These are phyloP conservation scores for Hortaea werneckii DNA, from an alignment of 2,329 filamentous ascomycete genomes.

Conservation along the genomic window DNA sequence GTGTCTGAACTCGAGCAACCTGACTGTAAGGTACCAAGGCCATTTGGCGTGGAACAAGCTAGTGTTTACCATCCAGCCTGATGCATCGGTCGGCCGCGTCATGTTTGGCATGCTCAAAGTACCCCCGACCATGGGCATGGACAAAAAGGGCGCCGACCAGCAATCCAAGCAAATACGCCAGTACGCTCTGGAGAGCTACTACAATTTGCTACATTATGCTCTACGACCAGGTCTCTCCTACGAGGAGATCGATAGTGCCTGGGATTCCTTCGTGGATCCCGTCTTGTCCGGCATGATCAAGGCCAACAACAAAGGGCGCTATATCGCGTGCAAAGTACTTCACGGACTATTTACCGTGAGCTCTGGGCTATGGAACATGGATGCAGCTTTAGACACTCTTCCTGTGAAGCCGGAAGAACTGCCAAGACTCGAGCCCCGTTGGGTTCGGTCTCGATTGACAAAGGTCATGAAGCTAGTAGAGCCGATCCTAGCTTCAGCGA, in stretches of 20 bases:
- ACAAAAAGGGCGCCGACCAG: constrained; percentile 50
- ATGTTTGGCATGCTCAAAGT: constrained; percentile 56
- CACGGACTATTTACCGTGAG: constrained; percentile 56
- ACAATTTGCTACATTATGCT: constrained; percentile 72
- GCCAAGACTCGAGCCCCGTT: constrained; percentile 74
- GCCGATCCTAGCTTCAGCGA: constrained; percentile 39
- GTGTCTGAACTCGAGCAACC: constrained; percentile 73
- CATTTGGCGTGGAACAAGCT: constrained; percentile 81
- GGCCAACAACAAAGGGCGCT: constrained; percentile 39
- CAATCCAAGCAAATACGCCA: constrained; percentile 36
- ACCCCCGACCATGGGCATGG: constrained; percentile 59
- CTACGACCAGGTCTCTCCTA: constrained; percentile 60
- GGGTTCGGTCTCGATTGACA: constrained; percentile 64
- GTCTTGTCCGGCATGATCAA: constrained; percentile 51
- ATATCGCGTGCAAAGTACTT: constrained; percentile 59
- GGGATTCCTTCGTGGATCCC: constrained; percentile 63
- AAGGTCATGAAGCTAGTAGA: constrained; percentile 56
- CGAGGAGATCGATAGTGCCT: constrained; percentile 62
- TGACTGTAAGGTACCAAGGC: constrained; percentile 60
- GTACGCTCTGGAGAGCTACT: constrained; percentile 61
- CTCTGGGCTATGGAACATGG: constrained; percentile 59
- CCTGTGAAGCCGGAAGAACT: constrained; percentile 59
- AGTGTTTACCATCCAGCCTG: constrained; percentile 60
- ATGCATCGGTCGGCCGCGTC: constrained; percentile 44
- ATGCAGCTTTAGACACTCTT: constrained; percentile 49